Evolutionary conservation across 345 rosid species (phyloP).

Genomic region (Geranium rotundifolium): DNA sequence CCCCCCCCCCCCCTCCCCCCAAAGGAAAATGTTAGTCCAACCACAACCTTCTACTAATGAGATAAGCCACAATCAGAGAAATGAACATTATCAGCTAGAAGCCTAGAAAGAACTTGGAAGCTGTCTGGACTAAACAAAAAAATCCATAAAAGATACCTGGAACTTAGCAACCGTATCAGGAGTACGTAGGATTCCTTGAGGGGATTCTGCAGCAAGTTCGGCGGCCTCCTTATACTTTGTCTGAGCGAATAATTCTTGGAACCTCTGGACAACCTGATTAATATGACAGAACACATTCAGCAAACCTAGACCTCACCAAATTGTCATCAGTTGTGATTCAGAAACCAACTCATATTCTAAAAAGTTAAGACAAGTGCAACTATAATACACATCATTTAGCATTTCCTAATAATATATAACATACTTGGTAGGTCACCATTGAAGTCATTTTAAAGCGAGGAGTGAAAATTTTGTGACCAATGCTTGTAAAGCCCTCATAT

Average conservation of each 20-base stretch:
- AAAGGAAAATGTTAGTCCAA: neutral
- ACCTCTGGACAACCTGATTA: constrained; percentile 88
- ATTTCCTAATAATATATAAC: neutral
- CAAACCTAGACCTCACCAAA: neutral
- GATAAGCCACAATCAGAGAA: neutral
- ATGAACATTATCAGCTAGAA: neutral
- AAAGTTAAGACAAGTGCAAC: neutral
- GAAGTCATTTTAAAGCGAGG: too few species aligned
- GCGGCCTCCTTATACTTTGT: constrained; percentile 99
- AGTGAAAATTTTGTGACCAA: too few species aligned
- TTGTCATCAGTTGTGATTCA: neutral
- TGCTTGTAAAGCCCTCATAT: too few species aligned
- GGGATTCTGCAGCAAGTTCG: constrained; percentile 99
- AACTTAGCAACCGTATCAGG: constrained; percentile 96
- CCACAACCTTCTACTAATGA: neutral
- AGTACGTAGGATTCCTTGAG: constrained; percentile 92
- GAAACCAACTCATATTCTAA: neutral
- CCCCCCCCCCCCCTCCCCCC: too few species aligned
- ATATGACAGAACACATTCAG: neutral
- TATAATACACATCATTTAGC: neutral
- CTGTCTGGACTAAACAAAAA: constrained; percentile 2
- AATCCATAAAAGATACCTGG: constrained; percentile 44
- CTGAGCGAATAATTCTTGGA: constrained; percentile 94
- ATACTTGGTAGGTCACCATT: too few species aligned
- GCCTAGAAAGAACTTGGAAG: neutral